Percentiles rank a stretch among this genome's conserved stretches.
Evolutionary conservation across 768 basidiomycete species (phyloP).

Genomic region (Boletales sp.): DNA sequence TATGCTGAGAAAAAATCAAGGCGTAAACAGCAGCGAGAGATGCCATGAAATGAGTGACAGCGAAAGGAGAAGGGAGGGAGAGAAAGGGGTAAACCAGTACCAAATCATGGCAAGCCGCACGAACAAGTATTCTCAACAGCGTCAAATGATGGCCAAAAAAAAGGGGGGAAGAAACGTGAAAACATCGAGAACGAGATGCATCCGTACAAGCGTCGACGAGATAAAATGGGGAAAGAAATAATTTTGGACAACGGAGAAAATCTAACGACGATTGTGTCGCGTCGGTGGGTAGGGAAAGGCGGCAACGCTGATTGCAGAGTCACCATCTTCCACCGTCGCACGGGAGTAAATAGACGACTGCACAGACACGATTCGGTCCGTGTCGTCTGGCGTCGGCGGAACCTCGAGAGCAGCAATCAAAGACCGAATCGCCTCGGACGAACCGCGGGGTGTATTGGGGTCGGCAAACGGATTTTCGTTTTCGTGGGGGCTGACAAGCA

Average conservation of each 20-base stretch:
- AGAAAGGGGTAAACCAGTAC: slow-evolving; percentile 9
- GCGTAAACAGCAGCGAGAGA: not conserved
- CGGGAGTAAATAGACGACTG: slow-evolving; percentile 46
- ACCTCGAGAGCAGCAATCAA: slow-evolving; percentile 64
- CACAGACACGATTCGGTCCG: slow-evolving; percentile 53
- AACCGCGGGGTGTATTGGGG: slow-evolving; percentile 16
- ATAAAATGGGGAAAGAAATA: not conserved
- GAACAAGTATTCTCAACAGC: slow-evolving; percentile 5
- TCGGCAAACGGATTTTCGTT: slow-evolving; percentile 44
- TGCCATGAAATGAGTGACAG: slow-evolving; percentile 15
- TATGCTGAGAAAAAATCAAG: not conserved
- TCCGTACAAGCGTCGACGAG: slow-evolving; percentile 7
- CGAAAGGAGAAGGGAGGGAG: not conserved
- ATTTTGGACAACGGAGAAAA: not conserved
- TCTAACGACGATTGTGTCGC: slow-evolving; percentile 8
- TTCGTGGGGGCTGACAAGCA: slow-evolving; percentile 5
- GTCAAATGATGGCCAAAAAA: slow-evolving; percentile 5
- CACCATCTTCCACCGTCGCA: slow-evolving; percentile 19
- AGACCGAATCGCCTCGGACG: slow-evolving; percentile 49
- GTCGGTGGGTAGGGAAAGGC: slow-evolving; percentile 32
- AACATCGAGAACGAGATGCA: slow-evolving; percentile 7
- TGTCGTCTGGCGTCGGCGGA: slow-evolving; percentile 38
- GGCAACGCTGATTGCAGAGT: slow-evolving; percentile 24
- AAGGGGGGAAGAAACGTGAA: slow-evolving; percentile 14
- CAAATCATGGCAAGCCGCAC: slow-evolving; percentile 10